Conservation (phyloP, 1,139 yeast genomes). For the Scheffersomyces lignicola region DNA sequence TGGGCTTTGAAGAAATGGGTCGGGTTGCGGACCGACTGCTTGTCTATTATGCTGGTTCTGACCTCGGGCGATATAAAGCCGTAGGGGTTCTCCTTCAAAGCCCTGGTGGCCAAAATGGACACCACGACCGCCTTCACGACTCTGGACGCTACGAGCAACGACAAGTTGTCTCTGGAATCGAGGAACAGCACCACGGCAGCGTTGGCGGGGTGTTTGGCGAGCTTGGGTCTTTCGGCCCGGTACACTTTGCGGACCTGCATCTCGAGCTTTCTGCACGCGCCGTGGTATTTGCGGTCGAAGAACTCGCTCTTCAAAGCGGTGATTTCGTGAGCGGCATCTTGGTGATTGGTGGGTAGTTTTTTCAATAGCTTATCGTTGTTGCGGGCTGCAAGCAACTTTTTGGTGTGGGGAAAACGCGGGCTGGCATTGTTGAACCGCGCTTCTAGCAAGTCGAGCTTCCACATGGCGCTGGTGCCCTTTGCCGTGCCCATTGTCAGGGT, state of each 20-base stretch:
- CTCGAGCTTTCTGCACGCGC: slow-evolving; percentile 42
- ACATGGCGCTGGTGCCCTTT: slow-evolving; percentile 24
- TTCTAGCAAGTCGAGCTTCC: slow-evolving; percentile 55
- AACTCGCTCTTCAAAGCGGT: slow-evolving; percentile 44
- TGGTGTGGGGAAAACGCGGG: slow-evolving; percentile 58
- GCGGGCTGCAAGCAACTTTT: slow-evolving; percentile 46
- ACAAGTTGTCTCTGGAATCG: slow-evolving; percentile 17
- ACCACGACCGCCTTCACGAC: slow-evolving; percentile 30
- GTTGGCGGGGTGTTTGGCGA: slow-evolving; percentile 16
- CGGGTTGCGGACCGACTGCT: slow-evolving; percentile 38
- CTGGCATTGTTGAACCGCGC: slow-evolving; percentile 40
- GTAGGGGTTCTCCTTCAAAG: slow-evolving; percentile 32
- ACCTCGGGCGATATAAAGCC: slow-evolving; percentile 28
- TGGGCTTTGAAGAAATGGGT: slow-evolving; percentile 47
- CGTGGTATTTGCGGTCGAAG: slow-evolving; percentile 52
- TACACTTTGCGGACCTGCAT: slow-evolving; percentile 32
- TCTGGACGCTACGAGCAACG: slow-evolving; percentile 32
- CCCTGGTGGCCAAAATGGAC: slow-evolving; percentile 24
- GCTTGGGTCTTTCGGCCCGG: slow-evolving; percentile 23
- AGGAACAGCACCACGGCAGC: slow-evolving; percentile 21
- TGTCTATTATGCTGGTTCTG: slow-evolving; percentile 24
- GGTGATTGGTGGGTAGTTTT: slow-evolving; percentile 36
- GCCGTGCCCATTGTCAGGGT: slow-evolving; percentile 2
- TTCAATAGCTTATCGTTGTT: slow-evolving; percentile 47
- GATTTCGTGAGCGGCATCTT: slow-evolving; percentile 47